Base-by-base conservation (phyloP, 75 land plant species). In the Sequoiadendron giganteum region DNA sequence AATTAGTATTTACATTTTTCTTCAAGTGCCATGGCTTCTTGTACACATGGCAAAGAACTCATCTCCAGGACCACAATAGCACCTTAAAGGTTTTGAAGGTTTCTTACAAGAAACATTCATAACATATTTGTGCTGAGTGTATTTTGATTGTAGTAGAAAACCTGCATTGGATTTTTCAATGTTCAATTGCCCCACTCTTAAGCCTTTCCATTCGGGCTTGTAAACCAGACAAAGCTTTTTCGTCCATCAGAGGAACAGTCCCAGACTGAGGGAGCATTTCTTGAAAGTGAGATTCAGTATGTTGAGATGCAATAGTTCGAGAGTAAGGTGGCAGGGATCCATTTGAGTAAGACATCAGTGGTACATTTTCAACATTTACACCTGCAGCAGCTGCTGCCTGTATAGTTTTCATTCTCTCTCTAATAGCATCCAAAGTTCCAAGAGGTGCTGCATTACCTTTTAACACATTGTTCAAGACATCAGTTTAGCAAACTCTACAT, bases 201-300 rank as follows among this genome's bases (percentile, higher is more conserved):
- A 98, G 95, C 91, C 97, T 93, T 88, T 97, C 99, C 97, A 98
- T 97, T n/a, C 99, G 93, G 0, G 99, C 99, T 86, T 98, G 99
- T 87, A 98, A 93, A 11, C 99, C 99, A 76, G 99, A 98, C 81
- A 98, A 89, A 9, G 99, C 99, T 76, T 93, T 95, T 87, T 97
- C 99, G 87, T 98, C 99, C 93, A 94, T 92, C 1, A 94, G 94
- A 85, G 88, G 95, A 81, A 90, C 86, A 54, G 77, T 87, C 43
- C 82, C 88, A 54, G 89, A 34, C 42, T 88, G 92, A 1, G 80
- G 72, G 9, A 91, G 82, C 68, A 88, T 88, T 77, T 92, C 94
- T 36, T 83, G 83, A 21, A 2, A 77, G 45, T 30, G 15, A 25
- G 88, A 39, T 45, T 87, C 88, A 36, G 54, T 45, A 85, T 39